Percentiles rank a stretch among this genome's conserved stretches.
Evolutionary conservation across 2,329 filamentous ascomycete genomes (phyloP).

Genomic region (Phaeosphaeria sp.): DNA sequence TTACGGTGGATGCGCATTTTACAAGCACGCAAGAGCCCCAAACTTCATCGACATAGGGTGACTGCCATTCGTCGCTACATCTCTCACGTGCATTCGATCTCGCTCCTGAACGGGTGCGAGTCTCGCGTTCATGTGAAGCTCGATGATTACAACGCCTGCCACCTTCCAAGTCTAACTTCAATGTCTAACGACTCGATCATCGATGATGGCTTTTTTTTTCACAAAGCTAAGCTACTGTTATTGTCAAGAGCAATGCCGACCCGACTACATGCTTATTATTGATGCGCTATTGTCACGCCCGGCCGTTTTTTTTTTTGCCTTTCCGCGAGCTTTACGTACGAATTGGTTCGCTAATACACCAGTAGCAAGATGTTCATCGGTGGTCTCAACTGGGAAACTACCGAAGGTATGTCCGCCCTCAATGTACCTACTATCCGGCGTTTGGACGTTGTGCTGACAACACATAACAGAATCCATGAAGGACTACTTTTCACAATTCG

Average conservation of each 20-base stretch:
- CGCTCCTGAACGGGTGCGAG: neutral
- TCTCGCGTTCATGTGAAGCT: neutral
- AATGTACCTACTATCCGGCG: neutral
- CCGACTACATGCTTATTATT: neutral
- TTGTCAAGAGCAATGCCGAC: neutral
- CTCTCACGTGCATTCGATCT: neutral
- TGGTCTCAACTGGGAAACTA: constrained; percentile 98
- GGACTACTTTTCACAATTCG: constrained; percentile 97
- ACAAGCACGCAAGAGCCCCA: neutral
- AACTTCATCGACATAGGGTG: neutral
- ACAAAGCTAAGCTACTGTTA: neutral
- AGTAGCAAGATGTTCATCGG: constrained; percentile 99
- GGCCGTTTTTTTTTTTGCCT: neutral
- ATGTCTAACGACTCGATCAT: too few species aligned
- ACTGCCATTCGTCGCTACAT: neutral
- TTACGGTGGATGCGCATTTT: neutral
- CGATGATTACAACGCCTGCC: neutral
- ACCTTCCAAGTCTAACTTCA: too few species aligned
- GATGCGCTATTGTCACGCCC: constrained; percentile 15
- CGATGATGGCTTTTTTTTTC: neutral
- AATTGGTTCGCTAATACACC: neutral
- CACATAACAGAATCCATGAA: constrained; percentile 79
- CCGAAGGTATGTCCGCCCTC: constrained; percentile 74
- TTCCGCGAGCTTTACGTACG: neutral
- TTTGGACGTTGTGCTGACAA: neutral